Conservation (phyloP, 768 basidiomycete species). For the Suillus americanus region DNA sequence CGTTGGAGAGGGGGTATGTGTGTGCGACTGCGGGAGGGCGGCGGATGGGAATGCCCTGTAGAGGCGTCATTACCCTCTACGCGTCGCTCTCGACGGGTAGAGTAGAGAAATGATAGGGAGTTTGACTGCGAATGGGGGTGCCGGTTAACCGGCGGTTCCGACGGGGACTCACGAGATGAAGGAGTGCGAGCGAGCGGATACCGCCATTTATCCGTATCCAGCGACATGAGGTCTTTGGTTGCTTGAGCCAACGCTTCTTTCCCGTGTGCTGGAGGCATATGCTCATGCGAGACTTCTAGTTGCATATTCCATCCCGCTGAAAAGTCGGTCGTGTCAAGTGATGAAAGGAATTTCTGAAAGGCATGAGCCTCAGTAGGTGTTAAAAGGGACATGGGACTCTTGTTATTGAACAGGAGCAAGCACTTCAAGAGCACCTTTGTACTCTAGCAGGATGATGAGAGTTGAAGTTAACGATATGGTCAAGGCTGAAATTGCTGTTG, state of each 20-base stretch:
- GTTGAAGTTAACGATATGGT: slow-evolving; percentile 8
- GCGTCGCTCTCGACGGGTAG: slow-evolving; percentile 20
- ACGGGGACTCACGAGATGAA: slow-evolving; percentile 2
- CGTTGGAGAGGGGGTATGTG: slow-evolving; percentile 19
- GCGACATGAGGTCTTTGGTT: slow-evolving; percentile 80
- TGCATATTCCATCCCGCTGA: slow-evolving; percentile 50
- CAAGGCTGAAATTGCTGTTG: slow-evolving; percentile 16
- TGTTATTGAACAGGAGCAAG: not conserved
- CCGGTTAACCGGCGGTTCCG: slow-evolving; percentile 13
- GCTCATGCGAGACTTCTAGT: slow-evolving; percentile 38
- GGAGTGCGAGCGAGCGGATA: slow-evolving; percentile 19
- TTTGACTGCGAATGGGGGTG: slow-evolving; percentile 20
- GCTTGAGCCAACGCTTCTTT: slow-evolving; percentile 72
- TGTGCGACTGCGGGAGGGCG: slow-evolving; percentile 13
- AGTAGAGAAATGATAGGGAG: slow-evolving; percentile 16
- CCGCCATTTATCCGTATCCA: slow-evolving; percentile 49
- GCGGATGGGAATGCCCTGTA: not conserved
- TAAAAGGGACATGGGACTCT: slow-evolving; percentile 55
- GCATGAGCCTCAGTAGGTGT: slow-evolving; percentile 65
- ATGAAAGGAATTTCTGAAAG: slow-evolving; percentile 67
- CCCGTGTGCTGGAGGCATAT: slow-evolving; percentile 51
- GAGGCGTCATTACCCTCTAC: slow-evolving; percentile 6
- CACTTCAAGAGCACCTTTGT: not conserved
- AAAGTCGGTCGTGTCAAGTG: slow-evolving; percentile 44
- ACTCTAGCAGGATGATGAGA: not conserved